Evolutionary conservation across 2,329 filamentous ascomycete species (phyloP).

Genomic region (Curvularia lunata): DNA sequence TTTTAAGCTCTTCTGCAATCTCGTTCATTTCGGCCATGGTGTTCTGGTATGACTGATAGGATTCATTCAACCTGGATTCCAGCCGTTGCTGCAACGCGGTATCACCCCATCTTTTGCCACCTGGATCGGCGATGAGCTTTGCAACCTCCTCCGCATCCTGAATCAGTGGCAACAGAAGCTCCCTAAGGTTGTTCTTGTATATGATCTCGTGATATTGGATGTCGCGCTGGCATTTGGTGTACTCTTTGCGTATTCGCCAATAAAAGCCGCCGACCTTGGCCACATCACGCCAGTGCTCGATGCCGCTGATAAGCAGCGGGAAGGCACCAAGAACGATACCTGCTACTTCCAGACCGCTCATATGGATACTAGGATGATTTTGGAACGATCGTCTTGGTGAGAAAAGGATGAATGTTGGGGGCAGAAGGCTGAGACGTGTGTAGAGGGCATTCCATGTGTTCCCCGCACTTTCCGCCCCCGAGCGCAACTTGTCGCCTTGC

Average conservation of each 20-base stretch:
- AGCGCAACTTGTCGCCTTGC: neutral
- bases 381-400: neutral
- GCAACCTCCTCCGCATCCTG: neutral
- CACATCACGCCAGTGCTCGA: conserved; percentile 1
- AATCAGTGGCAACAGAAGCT: neutral
- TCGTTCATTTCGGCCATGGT: neutral
- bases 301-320: neutral
- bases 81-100: neutral
- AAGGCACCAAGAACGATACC: neutral
- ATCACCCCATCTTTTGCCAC: neutral
- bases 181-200: neutral
- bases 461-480: neutral
- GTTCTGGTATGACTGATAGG: neutral
- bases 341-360: neutral
- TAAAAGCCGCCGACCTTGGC: conserved; percentile 2
- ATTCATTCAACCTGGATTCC: neutral
- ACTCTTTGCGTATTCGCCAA: neutral
- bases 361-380: neutral
- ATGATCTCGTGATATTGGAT: neutral
- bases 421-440: neutral
- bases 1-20: neutral
- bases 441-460: neutral
- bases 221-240: neutral
- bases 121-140: neutral
- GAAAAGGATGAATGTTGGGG: neutral